Base-by-base conservation (phyloP, 768 basidiomycete species). In the Udeniomyces megalosporus region DNA sequence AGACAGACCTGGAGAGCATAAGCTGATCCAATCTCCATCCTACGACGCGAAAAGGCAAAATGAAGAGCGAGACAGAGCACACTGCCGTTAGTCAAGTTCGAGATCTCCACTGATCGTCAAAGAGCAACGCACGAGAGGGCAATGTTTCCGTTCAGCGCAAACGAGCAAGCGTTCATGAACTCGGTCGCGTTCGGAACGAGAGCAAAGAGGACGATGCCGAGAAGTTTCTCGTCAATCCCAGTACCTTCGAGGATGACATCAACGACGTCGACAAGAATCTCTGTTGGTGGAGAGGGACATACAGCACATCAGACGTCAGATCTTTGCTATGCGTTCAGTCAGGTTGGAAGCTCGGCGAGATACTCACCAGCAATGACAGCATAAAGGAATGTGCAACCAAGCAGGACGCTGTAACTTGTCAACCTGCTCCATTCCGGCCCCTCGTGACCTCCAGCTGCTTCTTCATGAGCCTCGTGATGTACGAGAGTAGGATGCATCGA, bases 21-120 rank as follows among this genome's bases (percentile, higher is more conserved):
- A 4, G 95, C 95, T 1, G 95, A 97, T 15, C 95, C 95, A 69
- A 99, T 97, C 75, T 97, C 95, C 91, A 97, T 96, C 73, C 92
- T 96, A n/a, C n/a, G n/a, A n/a, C n/a, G 66, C 20, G 8, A 31
- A 34, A 38, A 44, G 46, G 28, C 7, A 24, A 20, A 24, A 3
- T 15, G n/a, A 4, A 57, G 22, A 62, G 45, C 11, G 52, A n/a
- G 22, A 35, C 28, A 42, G 54, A 32, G 10, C 11, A n/a, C n/a
- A n/a, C n/a, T n/a, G n/a, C n/a, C n/a, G n/a, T n/a, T n/a, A n/a
- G n/a, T n/a, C 48, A 45, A 31, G 52, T 47, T 51, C 42, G 57
- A 56, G 44, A 55, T 17, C 35, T 4, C 48, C 14, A n/a, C n/a
- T 58, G 17, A 48, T 24, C 28, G 38, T 58, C 12, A 50, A 48